These are phyloP conservation scores for Graphilbum sp. DNA, from an alignment of 2,329 filamentous ascomycete species.

Conservation along the genomic window DNA sequence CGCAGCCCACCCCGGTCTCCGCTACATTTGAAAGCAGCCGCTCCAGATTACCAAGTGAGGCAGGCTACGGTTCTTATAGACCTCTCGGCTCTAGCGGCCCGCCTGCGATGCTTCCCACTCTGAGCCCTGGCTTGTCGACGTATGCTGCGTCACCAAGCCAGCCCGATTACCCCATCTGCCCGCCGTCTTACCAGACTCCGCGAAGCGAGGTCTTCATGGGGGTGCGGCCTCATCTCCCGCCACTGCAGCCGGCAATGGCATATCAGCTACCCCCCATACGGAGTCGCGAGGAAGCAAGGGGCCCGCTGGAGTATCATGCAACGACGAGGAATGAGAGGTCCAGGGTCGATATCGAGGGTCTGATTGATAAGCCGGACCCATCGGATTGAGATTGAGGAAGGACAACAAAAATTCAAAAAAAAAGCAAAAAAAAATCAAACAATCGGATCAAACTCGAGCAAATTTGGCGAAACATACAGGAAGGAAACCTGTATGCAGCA, in stretches of 20 bases:
- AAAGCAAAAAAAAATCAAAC: too few species aligned
- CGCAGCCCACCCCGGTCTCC: constrained; percentile 36
- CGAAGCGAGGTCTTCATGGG: constrained; percentile 30
- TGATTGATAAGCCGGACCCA: constrained; percentile 40
- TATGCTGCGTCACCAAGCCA: constrained; percentile 12
- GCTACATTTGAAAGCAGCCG: constrained; percentile 26
- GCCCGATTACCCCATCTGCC: constrained; percentile 25
- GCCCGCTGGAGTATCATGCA: constrained; percentile 5
- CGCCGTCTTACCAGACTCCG: constrained; percentile 34
- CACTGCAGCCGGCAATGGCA: constrained; percentile 8
- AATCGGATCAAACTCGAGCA: too few species aligned
- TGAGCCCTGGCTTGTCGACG: constrained; percentile 16
- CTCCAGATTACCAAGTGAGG: constrained; percentile 19
- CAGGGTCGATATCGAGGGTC: constrained; percentile 43
- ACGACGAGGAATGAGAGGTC: constrained; percentile 28
- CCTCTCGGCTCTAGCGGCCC: neutral
- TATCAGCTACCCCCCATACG: constrained; percentile 35
- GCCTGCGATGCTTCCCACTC: constrained; percentile 21
- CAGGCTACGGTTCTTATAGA: constrained; percentile 5
- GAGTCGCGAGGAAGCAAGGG: constrained; percentile 17
- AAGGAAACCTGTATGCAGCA: too few species aligned
- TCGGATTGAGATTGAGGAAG: too few species aligned
- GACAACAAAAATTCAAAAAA: too few species aligned
- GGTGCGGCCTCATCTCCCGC: constrained; percentile 16
- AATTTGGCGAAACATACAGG: too few species aligned